Conservation (phyloP, 2,329 filamentous ascomycete genomes). For the Fusarium goolgardi region DNA sequence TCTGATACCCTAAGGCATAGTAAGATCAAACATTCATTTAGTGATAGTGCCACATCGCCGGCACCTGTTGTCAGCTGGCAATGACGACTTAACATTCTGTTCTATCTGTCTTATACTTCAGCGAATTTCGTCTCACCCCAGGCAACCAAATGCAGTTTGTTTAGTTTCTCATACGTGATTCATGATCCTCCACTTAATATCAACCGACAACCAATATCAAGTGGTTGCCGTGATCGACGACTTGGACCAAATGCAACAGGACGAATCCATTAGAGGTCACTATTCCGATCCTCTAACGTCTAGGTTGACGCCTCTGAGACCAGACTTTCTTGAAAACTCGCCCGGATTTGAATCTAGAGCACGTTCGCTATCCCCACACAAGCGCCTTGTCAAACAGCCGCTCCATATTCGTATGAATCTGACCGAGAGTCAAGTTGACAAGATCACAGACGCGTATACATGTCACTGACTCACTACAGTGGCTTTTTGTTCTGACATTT, state of each 20-base stretch:
- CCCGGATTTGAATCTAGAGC: slow-evolving; percentile 42
- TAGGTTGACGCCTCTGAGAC: slow-evolving; percentile 49
- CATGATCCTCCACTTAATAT: neutral
- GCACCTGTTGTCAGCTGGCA: slow-evolving; percentile 20
- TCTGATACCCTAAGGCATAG: too few relatives aligned
- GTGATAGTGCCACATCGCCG: neutral
- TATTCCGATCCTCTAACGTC: slow-evolving; percentile 45
- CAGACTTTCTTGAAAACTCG: slow-evolving; percentile 55
- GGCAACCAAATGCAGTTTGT: neutral
- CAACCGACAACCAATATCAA: neutral
- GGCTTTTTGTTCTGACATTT: slow-evolving; percentile 14
- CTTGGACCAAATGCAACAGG: slow-evolving; percentile 36
- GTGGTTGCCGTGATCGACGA: slow-evolving; percentile 19
- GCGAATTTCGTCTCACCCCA: neutral
- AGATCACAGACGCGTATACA: slow-evolving; percentile 61
- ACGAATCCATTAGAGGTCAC: slow-evolving; percentile 31
- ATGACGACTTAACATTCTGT: neutral
- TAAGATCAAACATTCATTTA: too few relatives aligned
- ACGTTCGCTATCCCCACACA: slow-evolving; percentile 53
- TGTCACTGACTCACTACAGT: slow-evolving; percentile 18
- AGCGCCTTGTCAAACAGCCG: slow-evolving; percentile 52
- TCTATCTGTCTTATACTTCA: neutral
- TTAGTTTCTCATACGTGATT: neutral
- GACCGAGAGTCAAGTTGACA: slow-evolving; percentile 62
- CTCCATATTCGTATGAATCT: slow-evolving; percentile 62